phyloP scores from a whole-genome alignment of 2,329 filamentous ascomycete species.

The Cladosporium phlei region DNA sequence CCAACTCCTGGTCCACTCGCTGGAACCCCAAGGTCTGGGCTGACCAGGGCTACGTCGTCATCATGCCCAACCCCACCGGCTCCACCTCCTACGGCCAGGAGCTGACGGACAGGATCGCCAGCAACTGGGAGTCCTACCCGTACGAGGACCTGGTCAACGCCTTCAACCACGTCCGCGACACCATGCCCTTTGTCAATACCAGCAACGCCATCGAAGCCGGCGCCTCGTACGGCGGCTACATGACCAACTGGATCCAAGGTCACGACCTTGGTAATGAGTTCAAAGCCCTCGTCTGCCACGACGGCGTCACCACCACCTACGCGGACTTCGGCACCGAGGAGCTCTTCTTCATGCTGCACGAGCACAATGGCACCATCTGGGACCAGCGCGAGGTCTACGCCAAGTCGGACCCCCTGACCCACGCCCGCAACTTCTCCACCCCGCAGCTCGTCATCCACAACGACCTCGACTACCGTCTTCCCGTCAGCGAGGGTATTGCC shows the following conservation, averaged over 20 bases:
- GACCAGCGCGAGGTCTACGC: constrained; percentile 29
- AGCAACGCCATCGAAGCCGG: constrained; percentile 23
- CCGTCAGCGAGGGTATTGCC: constrained; percentile 21
- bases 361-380: constrained; percentile 48
- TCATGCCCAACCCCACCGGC: constrained; percentile 28
- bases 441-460: constrained; percentile 23
- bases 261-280: constrained; percentile 78
- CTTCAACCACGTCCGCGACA: constrained; percentile 20
- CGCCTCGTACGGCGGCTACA: constrained; percentile 35
- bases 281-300: constrained; percentile 71
- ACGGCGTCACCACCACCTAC: constrained; percentile 52
- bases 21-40: constrained; percentile 30
- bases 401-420: constrained; percentile 20
- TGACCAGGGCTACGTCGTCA: constrained; percentile 29
- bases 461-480: constrained; percentile 22
- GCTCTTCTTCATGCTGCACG: constrained; percentile 49
- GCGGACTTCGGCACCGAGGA: constrained; percentile 46
- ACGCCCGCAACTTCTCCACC: constrained; percentile 22
- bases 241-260: constrained; percentile 69
- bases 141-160: constrained; percentile 25
- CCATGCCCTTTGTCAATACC: constrained; percentile 22
- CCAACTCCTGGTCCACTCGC: constrained; percentile 24
- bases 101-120: constrained; percentile 25
- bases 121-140: constrained; percentile 21
- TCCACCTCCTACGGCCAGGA: constrained; percentile 28